A percentile compares a stretch with the other conserved stretches of the same genome.
Evolutionary conservation across 768 basidiomycete species (phyloP).

Genomic region (Crassisporium funariophilum): DNA sequence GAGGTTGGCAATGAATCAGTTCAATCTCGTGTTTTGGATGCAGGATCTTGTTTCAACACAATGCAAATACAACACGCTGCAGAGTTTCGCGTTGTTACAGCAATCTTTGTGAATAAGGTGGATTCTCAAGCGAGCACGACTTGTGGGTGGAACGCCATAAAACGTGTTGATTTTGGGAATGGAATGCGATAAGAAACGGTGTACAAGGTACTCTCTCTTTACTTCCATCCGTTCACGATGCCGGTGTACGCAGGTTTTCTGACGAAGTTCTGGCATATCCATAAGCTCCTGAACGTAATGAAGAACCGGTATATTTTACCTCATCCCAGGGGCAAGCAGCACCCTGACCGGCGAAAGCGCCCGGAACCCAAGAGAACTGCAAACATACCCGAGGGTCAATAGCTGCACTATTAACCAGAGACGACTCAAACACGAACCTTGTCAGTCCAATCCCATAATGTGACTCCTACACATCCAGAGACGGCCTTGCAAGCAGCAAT

Average conservation of each 20-base stretch:
- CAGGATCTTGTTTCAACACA: too few species aligned
- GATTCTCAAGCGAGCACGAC: too few species aligned
- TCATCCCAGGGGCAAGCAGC: constrained; percentile 41
- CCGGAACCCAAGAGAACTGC: constrained; percentile 44
- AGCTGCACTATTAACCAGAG: not conserved
- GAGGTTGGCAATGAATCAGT: too few species aligned
- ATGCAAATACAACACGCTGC: too few species aligned
- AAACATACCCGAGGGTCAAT: not conserved
- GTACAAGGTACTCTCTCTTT: constrained; percentile 6
- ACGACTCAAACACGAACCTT: constrained; percentile 22
- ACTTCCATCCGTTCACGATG: constrained; percentile 29
- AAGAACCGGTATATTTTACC: constrained; percentile 12
- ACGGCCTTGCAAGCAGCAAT: constrained; percentile 55
- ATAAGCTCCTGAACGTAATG: not conserved
- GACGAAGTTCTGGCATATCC: constrained; percentile 24
- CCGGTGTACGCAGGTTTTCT: constrained; percentile 43
- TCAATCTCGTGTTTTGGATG: too few species aligned
- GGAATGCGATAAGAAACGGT: too few species aligned
- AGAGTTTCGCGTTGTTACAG: too few species aligned
- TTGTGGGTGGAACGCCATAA: too few species aligned
- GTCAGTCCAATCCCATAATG: constrained; percentile 49
- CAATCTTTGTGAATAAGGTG: too few species aligned
- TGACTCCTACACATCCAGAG: constrained; percentile 44
- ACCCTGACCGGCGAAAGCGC: constrained; percentile 39
- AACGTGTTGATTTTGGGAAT: too few species aligned